Conservation (phyloP, 192 early-diverging fungal species). For the Backusella morwellensis region DNA sequence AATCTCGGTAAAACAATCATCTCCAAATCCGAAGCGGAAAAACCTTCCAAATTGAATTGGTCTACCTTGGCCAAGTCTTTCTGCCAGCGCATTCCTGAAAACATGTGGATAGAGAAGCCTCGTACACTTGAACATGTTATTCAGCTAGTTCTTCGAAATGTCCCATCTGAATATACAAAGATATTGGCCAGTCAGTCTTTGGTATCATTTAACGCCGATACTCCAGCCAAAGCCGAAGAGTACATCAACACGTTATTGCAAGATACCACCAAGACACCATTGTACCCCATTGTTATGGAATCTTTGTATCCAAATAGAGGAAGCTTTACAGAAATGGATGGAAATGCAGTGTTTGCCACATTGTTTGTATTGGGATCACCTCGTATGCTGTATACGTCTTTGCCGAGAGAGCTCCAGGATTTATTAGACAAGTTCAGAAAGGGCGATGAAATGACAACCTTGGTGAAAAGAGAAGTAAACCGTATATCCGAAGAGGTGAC, state of each 20-base stretch:
- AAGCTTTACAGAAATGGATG: constrained; percentile 16
- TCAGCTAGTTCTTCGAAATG: constrained; percentile 47
- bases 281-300: constrained; percentile 42
- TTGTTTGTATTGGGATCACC: constrained; percentile 62
- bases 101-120: constrained; percentile 51
- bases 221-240: constrained; percentile 33
- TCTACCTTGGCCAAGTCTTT: constrained; percentile 52
- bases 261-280: constrained; percentile 37
- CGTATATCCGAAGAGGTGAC: constrained; percentile 50
- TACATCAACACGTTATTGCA: constrained; percentile 39
- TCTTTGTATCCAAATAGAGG: constrained; percentile 28
- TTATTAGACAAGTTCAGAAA: constrained; percentile 39
- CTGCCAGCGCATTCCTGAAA: constrained; percentile 51
- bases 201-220: constrained; percentile 15
- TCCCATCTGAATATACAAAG: constrained; percentile 40
- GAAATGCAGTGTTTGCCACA: constrained; percentile 52
- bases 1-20: background rate
- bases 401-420: constrained; percentile 45
- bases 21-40: background rate
- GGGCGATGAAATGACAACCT: constrained; percentile 28
- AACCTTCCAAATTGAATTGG: constrained; percentile 43
- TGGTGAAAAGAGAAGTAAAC: constrained; percentile 53
- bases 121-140: constrained; percentile 44
- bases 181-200: constrained; percentile 41
- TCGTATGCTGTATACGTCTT: constrained; percentile 48